Evolutionary conservation across 1,284 basidiomycete species (phyloP).

Genomic region (Hymenochaete sp.): DNA sequence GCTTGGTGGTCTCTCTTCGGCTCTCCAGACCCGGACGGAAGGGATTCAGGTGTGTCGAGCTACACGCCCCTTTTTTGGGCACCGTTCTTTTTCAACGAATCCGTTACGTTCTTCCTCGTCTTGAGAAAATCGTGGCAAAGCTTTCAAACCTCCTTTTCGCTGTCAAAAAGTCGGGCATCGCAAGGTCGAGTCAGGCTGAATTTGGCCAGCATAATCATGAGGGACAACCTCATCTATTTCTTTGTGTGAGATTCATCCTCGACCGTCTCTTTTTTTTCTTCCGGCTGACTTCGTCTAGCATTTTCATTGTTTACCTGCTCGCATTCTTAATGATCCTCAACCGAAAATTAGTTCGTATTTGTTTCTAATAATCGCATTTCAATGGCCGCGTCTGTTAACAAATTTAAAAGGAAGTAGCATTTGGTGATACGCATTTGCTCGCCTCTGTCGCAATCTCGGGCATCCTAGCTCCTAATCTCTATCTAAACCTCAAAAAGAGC

Average conservation of each 20-base stretch:
- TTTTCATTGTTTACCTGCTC: constrained; percentile 3
- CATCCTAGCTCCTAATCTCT: constrained; percentile 4
- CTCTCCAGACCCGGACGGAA: too few relatives aligned
- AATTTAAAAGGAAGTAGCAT: not conserved
- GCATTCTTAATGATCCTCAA: not conserved
- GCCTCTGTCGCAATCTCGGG: constrained; percentile 4
- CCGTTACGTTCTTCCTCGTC: constrained; percentile 5
- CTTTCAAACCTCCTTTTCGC: constrained; percentile 58
- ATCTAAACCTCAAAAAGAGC: constrained; percentile 2
- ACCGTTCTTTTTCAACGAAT: constrained; percentile 2
- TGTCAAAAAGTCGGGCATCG: constrained; percentile 25
- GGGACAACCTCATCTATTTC: constrained; percentile 56
- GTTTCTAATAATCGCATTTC: not conserved
- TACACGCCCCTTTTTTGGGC: constrained; percentile 1
- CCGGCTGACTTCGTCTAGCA: not conserved
- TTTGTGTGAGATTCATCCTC: constrained; percentile 36
- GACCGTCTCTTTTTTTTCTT: not conserved
- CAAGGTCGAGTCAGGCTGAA: constrained; percentile 61
- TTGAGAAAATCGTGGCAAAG: not conserved
- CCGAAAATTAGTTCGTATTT: not conserved
- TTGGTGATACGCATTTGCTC: not conserved
- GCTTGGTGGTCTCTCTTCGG: too few relatives aligned
- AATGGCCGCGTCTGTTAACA: not conserved
- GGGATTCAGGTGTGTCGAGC: too few relatives aligned
- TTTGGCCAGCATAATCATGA: constrained; percentile 54